Percentiles rank a stretch among this genome's conserved stretches.
These are phyloP conservation scores for Fraxinus anomala DNA, from an alignment of 257 asterid species.

Conservation along the genomic window DNA sequence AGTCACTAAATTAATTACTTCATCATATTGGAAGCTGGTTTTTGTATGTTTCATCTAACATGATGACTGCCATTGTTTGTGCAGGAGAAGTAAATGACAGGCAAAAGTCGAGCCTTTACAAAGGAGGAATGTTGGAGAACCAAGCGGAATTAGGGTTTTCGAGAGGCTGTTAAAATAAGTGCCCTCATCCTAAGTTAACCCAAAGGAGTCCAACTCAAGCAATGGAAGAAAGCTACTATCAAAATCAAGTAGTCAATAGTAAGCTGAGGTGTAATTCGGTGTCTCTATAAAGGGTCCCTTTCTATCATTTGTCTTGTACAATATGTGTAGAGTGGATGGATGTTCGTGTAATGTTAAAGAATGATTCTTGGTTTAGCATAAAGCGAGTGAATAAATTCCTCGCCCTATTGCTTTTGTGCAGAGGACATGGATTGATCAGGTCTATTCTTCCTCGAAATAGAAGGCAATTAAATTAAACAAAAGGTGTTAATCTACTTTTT, in stretches of 20 bases:
- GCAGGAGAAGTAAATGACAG: conserved; percentile 35
- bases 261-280: conserved; percentile 42
- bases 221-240: conserved; percentile 33
- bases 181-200: conserved; percentile 68
- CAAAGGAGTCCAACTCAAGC: conserved; percentile 45
- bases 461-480: neutral
- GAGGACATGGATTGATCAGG: conserved; percentile 2
- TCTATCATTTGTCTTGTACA: conserved; percentile 37
- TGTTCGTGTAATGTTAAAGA: conserved; percentile 38
- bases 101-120: conserved; percentile 29
- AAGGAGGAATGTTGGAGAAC: conserved; percentile 37
- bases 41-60: conserved; percentile 17
- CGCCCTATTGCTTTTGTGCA: conserved; percentile 20
- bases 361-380: conserved; percentile 28
- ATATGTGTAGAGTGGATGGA: conserved; percentile 39
- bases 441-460: neutral
- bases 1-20: too few species aligned
- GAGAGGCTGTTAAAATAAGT: conserved; percentile 62
- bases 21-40: too few species aligned
- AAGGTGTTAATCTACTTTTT: conserved; percentile 6
- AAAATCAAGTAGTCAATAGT: conserved; percentile 33
- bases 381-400: conserved; percentile 22
- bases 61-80: conserved; percentile 2
- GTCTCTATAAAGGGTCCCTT: conserved; percentile 30
- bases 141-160: conserved; percentile 57